Percentiles rank a stretch among this genome's conserved stretches.
These are phyloP conservation scores for Baorangia bicolor DNA, from an alignment of 768 basidiomycete species.

Conservation along the genomic window DNA sequence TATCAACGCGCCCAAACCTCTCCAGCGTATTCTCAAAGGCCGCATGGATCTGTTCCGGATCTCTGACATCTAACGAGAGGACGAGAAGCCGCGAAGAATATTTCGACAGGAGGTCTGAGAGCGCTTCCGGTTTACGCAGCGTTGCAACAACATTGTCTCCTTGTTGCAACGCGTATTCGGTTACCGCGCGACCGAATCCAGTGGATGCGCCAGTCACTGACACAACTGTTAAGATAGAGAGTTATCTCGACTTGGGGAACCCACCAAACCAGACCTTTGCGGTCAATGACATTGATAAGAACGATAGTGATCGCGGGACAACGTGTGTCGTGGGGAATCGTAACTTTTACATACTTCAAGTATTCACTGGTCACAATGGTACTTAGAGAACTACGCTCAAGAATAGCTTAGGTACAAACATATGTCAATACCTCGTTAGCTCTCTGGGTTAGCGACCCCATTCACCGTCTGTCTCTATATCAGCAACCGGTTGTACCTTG, in stretches of 20 bases:
- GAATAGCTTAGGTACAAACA: no score
- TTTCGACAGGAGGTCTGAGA: conserved; percentile 29
- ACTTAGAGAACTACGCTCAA: no score
- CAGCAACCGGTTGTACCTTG: no score
- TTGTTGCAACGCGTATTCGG: conserved; percentile 33
- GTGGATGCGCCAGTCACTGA: conserved; percentile 42
- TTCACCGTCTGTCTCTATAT: no score
- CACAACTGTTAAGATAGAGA: background rate
- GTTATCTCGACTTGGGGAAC: background rate
- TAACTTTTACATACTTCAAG: background rate
- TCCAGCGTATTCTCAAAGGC: conserved; percentile 36
- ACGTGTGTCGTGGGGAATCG: background rate
- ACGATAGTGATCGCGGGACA: background rate
- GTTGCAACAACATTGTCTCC: conserved; percentile 46
- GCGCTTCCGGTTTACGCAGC: conserved; percentile 30
- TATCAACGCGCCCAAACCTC: conserved; percentile 42
- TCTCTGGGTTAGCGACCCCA: no score
- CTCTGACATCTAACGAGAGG: conserved; percentile 41
- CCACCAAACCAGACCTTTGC: conserved; percentile 27
- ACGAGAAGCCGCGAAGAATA: conserved; percentile 37
- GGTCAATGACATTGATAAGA: conserved; percentile 3
- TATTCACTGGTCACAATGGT: background rate
- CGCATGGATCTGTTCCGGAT: conserved; percentile 28
- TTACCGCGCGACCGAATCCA: conserved; percentile 39
- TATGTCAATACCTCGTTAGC: no score